Evolutionary conservation across 345 rosid species (phyloP), one percentile per base, ranked within the genome.

Genomic region (Laguncularia racemosa): DNA sequence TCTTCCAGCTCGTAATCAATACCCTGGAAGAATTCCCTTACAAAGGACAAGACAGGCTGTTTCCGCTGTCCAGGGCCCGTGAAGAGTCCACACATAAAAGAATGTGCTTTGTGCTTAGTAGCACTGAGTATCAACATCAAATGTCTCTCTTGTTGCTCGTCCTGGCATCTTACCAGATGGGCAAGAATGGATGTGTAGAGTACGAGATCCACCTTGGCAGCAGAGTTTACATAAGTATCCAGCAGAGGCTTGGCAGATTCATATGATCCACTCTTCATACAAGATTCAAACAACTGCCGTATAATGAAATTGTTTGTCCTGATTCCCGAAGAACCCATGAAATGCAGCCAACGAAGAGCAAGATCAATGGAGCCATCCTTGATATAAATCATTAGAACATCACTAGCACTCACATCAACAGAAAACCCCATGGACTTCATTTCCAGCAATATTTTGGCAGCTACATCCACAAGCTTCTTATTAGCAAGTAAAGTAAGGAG

Each of bases 161-260:
- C 95, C 62, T 87, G 97, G 71, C 95, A 90, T 44, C 95, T 74
- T 3, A 90, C 97, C 15, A 93, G 84, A 78, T 85, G 84, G 50
- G 97, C 96, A 48, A 90, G 99, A 69, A 90, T 82, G 18, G 96
- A 87, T 44, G 99, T 89, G 79, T 93, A 93, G 23, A 93, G 97
- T 67, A 93, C 68, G 38, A 93, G 85, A 68, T 93, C 99, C 61
- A 93, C 99, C 71, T 84, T 89, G 2, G 92, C 91, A 49, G 99
- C 65, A 18, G 95, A 75, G 63, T 73, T 79, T 66, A 93, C 96
- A 8, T 80, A 84, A 45, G 95, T 89, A 69, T 89, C 96, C 0
- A 89, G 85, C 47, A 89, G 95, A 64, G 97, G 97, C 80, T 85
- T 85, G 49, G 95, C 96, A 18, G 96, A 84, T 61, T 89, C 96